Percentiles rank a stretch among this genome's conserved stretches.
Evolutionary conservation across 768 basidiomycete genomes (phyloP).

Genomic region (Panellus pusillus): DNA sequence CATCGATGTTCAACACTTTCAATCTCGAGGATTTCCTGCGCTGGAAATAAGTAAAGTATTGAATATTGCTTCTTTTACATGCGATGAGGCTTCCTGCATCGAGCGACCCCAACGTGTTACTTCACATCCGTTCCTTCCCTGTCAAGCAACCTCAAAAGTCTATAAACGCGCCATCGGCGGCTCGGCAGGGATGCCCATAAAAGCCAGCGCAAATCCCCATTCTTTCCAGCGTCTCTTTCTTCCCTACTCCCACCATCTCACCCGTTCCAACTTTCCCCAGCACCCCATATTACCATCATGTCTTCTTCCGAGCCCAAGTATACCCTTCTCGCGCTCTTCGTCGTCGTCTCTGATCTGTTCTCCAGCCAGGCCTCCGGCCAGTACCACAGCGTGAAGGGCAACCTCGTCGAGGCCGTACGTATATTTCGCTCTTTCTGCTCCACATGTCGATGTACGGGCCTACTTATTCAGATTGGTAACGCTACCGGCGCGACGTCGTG

Average conservation of each 20-base stretch:
- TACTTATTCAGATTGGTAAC: conserved; percentile 34
- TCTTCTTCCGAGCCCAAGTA: conserved; percentile 3
- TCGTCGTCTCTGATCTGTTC: not conserved
- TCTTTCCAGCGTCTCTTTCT: not conserved
- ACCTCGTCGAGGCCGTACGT: conserved; percentile 2
- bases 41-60: no score
- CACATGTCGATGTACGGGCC: not conserved
- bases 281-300: not conserved
- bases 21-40: no score
- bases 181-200: no score
- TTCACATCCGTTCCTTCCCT: no score
- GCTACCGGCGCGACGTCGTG: conserved; percentile 34
- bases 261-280: not conserved
- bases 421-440: not conserved
- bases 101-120: no score
- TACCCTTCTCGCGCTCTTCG: not conserved
- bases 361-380: conserved; percentile 3
- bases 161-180: no score
- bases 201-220: no score
- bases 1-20: no score
- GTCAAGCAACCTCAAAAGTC: no score
- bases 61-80: no score
- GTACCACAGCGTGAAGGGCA: conserved; percentile 7
- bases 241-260: not conserved
- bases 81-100: no score